Evolutionary conservation across 2,329 filamentous ascomycete species (phyloP).

Genomic region (Daldinia sp.): DNA sequence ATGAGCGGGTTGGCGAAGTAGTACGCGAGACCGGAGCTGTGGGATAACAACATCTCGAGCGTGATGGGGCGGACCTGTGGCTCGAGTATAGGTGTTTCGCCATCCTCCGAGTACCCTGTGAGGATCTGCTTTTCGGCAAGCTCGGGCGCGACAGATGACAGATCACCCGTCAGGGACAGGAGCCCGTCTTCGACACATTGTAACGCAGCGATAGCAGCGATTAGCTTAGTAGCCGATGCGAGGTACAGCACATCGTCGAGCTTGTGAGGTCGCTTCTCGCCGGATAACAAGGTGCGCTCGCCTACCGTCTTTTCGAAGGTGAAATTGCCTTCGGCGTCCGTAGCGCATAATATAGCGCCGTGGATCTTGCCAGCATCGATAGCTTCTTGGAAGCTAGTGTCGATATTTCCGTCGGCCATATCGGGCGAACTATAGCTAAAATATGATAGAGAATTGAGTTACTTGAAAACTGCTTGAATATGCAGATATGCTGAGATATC

Average conservation of each 20-base stretch:
- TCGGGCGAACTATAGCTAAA: neutral
- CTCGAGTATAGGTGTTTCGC: neutral
- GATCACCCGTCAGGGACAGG: neutral
- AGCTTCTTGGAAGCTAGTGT: neutral
- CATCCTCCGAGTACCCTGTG: neutral
- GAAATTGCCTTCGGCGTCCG: neutral
- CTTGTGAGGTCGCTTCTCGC: neutral
- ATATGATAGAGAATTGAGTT: neutral
- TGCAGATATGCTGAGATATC: neutral
- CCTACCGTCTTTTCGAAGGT: slow-evolving; percentile 3
- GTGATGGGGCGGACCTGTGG: neutral
- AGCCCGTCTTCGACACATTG: slow-evolving; percentile 7
- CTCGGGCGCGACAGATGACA: neutral
- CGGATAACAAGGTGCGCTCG: slow-evolving; percentile 1
- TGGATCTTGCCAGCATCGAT: slow-evolving; percentile 2
- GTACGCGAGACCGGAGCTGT: slow-evolving; percentile 1
- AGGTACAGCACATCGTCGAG: slow-evolving; percentile 2
- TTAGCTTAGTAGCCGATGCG: neutral
- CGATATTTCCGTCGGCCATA: neutral
- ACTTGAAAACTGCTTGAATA: neutral
- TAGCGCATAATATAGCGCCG: slow-evolving; percentile 1
- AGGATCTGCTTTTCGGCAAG: slow-evolving; percentile 1
- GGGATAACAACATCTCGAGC: neutral
- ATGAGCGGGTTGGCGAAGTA: neutral
- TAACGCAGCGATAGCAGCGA: neutral